phyloP scores from a whole-genome alignment of 2,329 filamentous ascomycete genomes.

The Paraconiothyrium sp. region DNA sequence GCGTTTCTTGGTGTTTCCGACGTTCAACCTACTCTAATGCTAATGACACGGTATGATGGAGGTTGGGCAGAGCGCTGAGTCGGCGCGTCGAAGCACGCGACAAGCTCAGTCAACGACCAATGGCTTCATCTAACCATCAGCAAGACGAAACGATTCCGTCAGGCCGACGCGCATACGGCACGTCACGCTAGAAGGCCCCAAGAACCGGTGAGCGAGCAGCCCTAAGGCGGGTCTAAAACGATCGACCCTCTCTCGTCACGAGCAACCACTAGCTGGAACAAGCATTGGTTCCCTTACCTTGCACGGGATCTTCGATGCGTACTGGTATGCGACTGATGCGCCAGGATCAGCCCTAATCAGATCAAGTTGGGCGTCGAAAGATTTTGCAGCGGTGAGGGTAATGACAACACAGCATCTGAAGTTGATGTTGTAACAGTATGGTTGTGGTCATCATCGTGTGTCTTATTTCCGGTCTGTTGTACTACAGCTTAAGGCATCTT shows the following conservation, averaged over 20 bases:
- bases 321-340: not conserved
- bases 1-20: too few relatives aligned
- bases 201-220: slow-evolving; percentile 3
- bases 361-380: not conserved
- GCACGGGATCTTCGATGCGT: not conserved
- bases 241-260: not conserved
- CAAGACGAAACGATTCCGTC: not conserved
- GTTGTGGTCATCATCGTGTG: not conserved
- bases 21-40: not conserved
- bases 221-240: not conserved
- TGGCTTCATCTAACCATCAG: not conserved
- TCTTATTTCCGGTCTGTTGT: not conserved
- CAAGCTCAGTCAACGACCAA: not conserved
- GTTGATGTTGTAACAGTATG: too few relatives aligned
- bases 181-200: slow-evolving; percentile 8
- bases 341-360: not conserved
- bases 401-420: not conserved
- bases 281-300: not conserved
- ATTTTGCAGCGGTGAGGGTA: not conserved
- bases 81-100: not conserved
- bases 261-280: not conserved
- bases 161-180: not conserved
- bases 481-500: not conserved
- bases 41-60: not conserved
- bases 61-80: not conserved